These are phyloP conservation scores for Pilasporangium apinafurcum DNA, from an alignment of 352 stramenopile genomes.

Conservation along the genomic window DNA sequence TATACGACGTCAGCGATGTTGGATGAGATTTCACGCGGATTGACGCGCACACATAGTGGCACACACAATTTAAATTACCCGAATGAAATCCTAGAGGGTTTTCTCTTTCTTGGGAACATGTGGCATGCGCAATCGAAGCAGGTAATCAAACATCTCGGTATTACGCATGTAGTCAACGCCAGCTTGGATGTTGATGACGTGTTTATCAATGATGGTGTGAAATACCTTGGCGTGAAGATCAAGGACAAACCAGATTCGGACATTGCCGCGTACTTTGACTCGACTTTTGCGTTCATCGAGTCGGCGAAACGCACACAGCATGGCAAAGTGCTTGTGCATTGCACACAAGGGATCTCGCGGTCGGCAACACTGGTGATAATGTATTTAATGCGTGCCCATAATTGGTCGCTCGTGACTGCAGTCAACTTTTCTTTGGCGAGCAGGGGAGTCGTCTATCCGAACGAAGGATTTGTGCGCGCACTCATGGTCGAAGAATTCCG, in stretches of 20 bases:
- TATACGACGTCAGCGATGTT: conserved; percentile 69
- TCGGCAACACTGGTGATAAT: conserved; percentile 81
- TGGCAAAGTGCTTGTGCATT: conserved; percentile 76
- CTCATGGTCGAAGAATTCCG: conserved; percentile 76
- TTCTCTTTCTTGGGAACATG: conserved; percentile 86
- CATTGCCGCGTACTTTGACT: conserved; percentile 66
- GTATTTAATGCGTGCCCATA: conserved; percentile 81
- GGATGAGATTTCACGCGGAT: conserved; percentile 44
- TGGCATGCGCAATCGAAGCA: conserved; percentile 80
- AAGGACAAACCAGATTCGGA: conserved; percentile 71
- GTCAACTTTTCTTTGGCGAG: conserved; percentile 77
- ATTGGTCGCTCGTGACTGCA: conserved; percentile 78
- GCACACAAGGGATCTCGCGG: conserved; percentile 79
- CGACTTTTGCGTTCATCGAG: conserved; percentile 71
- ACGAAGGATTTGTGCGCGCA: conserved; percentile 70
- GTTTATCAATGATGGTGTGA: conserved; percentile 58
- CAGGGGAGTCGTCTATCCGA: conserved; percentile 76
- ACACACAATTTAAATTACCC: conserved; percentile 86
- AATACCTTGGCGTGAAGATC: conserved; percentile 77
- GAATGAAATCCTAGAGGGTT: conserved; percentile 84
- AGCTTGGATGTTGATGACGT: conserved; percentile 74
- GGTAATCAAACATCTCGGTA: conserved; percentile 69
- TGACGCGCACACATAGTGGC: conserved; percentile 73
- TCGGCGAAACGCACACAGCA: conserved; percentile 70
- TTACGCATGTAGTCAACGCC: conserved; percentile 83